Percentiles rank a stretch among this genome's conserved stretches.
Evolutionary conservation across 768 basidiomycete genomes (phyloP).

Genomic region (Boletus reticulatus): DNA sequence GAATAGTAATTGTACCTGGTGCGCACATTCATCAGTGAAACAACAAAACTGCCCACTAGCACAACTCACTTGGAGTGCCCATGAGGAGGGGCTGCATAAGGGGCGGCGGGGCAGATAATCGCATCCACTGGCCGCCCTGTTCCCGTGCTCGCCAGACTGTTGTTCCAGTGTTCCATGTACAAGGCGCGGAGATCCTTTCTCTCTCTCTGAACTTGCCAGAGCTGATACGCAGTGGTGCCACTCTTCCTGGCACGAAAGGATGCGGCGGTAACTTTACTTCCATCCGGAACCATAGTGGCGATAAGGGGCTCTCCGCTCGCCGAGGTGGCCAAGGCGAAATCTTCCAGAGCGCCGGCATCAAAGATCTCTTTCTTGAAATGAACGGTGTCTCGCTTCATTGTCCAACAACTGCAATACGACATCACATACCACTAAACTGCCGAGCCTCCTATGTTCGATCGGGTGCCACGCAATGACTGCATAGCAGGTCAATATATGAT

Average conservation of each 20-base stretch:
- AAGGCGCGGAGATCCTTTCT: slow-evolving; percentile 46
- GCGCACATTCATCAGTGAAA: neutral
- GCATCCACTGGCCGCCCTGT: slow-evolving; percentile 78
- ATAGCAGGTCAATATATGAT: neutral
- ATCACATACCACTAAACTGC: slow-evolving; percentile 38
- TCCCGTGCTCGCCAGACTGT: slow-evolving; percentile 46
- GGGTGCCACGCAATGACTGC: slow-evolving; percentile 72
- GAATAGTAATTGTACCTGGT: slow-evolving; percentile 53
- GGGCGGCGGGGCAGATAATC: slow-evolving; percentile 62
- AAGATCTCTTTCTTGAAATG: slow-evolving; percentile 39
- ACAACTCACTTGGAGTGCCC: slow-evolving; percentile 49
- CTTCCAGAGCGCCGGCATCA: slow-evolving; percentile 46
- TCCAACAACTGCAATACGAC: slow-evolving; percentile 6
- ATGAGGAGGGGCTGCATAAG: slow-evolving; percentile 62
- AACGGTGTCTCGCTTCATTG: neutral
- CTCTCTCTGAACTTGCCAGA: slow-evolving; percentile 67
- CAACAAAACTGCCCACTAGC: neutral
- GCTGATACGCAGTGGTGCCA: slow-evolving; percentile 50
- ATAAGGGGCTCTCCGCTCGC: slow-evolving; percentile 55
- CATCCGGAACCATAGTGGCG: slow-evolving; percentile 41
- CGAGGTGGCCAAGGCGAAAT: slow-evolving; percentile 38
- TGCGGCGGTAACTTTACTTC: slow-evolving; percentile 13
- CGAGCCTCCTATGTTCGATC: slow-evolving; percentile 48
- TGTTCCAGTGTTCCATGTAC: slow-evolving; percentile 64
- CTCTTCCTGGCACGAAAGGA: slow-evolving; percentile 26